Base-by-base conservation (phyloP, 306 rosid species). In the Heteromeles arbutifolia region DNA sequence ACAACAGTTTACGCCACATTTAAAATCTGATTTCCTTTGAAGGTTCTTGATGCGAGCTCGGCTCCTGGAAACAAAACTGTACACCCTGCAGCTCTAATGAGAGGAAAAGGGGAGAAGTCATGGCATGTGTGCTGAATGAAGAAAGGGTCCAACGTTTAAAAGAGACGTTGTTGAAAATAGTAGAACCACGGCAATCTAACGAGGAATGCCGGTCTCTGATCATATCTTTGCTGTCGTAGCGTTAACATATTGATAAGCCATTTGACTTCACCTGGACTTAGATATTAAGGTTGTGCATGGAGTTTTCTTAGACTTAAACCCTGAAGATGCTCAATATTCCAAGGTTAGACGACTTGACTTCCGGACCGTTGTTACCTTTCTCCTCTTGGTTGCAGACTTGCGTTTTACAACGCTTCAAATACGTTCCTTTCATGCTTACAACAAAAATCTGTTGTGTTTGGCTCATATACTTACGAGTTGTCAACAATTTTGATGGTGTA, bases 51-150 rank as follows among this genome's bases (percentile, higher is more conserved):
- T 86, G 97, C 97, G 69, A 90, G 97, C 79, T 89, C 97, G 32
- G 97, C 99, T 31, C 99, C 97, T 12, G 97, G 99, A 78, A 95
- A 95, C 88, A 95, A 92, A 85, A 92, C 99, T 25, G 92, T 90
- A 72, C 99, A 92, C 85, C 90, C 92, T 72, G 97, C 97, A 32
- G 94, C 99, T 78, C 93, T 90, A 69, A 85, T 95, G 97, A 85
- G 77, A 77, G 88, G 88, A 70, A 84, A 86, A 32, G 6, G 83
- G 97, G 97, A 70, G 88, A 86, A 82, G 72, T 92, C 67, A 74
- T 89, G 29, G 97, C 99, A 32, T 95, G 97, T 79, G 99, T 92
- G 82, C 87, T 90, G 79, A 80, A 79, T 22, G 90, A 86, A 65
- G 89, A 79, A 72, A 85, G 99, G 82, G 78, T 92, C 73, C 86